A percentile compares a stretch with the other conserved stretches of the same genome.
These are phyloP conservation scores for Solanum virginianum DNA, from an alignment of 257 asterid species.

Conservation along the genomic window DNA sequence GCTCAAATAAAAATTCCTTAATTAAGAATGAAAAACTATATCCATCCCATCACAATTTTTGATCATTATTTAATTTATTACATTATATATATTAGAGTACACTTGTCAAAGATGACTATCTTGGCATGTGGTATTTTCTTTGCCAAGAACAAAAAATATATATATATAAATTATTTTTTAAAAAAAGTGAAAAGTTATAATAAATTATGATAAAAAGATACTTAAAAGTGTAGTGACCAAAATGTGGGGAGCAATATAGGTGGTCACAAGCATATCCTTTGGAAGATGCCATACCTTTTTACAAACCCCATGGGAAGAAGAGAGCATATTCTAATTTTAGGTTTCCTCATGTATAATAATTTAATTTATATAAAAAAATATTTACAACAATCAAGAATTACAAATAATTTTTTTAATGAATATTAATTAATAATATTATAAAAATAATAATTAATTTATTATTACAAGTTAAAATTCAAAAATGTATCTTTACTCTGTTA, in stretches of 20 bases:
- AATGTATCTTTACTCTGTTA: not conserved
- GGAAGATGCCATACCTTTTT: slow-evolving; percentile 26
- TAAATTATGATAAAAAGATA: not conserved
- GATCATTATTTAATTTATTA: not conserved
- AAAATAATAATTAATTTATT: not conserved
- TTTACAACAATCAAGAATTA: not conserved
- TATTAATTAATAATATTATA: too few species aligned
- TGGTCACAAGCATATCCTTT: slow-evolving; percentile 42
- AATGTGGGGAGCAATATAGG: slow-evolving; percentile 19
- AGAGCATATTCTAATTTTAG: slow-evolving; percentile 11
- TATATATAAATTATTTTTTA: not conserved
- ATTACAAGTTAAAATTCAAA: not conserved
- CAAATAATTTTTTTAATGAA: too few species aligned
- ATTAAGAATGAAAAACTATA: not conserved
- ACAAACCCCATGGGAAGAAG: slow-evolving; percentile 4
- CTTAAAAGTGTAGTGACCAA: slow-evolving; percentile 15
- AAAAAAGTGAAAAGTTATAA: not conserved
- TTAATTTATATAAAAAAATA: not conserved
- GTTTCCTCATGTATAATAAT: not conserved
- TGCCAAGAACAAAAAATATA: too few species aligned
- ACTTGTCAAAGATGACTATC: not conserved
- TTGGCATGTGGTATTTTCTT: not conserved
- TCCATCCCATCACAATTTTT: not conserved
- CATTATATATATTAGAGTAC: not conserved
- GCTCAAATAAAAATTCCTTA: too few species aligned